Evolutionary conservation across 768 basidiomycete species (phyloP).

Genomic region (Boletus patriciae): DNA sequence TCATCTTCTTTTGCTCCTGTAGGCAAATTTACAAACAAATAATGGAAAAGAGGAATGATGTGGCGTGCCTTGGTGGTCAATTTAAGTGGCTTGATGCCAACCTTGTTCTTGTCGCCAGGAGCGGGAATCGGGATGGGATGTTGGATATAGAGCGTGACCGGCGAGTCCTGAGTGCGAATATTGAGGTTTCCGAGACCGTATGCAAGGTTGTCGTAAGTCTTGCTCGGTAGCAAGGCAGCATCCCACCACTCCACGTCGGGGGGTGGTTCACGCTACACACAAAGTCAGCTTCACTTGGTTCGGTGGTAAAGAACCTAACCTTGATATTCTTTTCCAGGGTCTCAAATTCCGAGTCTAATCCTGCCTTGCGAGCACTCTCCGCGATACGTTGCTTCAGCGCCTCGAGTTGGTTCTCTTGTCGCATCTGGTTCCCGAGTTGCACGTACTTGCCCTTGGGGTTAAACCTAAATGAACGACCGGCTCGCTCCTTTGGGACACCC

Average conservation of each 20-base stretch:
- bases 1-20: slow-evolving; percentile 94
- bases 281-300: background rate
- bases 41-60: background rate
- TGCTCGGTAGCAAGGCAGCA: slow-evolving; percentile 74
- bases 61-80: slow-evolving; percentile 76
- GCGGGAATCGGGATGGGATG: slow-evolving; percentile 97
- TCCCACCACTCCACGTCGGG: slow-evolving; percentile 99
- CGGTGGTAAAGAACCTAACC: slow-evolving; percentile 42
- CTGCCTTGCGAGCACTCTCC: slow-evolving; percentile 90
- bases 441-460: slow-evolving; percentile 93
- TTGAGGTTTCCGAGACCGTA: slow-evolving; percentile 57
- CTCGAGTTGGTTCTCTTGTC: slow-evolving; percentile 80
- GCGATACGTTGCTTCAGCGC: slow-evolving; percentile 91
- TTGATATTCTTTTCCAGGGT: slow-evolving; percentile 87
- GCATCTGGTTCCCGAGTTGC: slow-evolving; percentile 65
- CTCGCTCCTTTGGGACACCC: slow-evolving; percentile 69
- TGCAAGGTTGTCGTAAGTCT: slow-evolving; percentile 74
- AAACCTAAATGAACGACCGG: slow-evolving; percentile 75
- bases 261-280: slow-evolving; percentile 72
- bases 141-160: slow-evolving; percentile 89
- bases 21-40: slow-evolving; percentile 1
- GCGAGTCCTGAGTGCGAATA: slow-evolving; percentile 65
- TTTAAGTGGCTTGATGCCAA: slow-evolving; percentile 81
- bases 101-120: slow-evolving; percentile 81
- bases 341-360: slow-evolving; percentile 90